Base-by-base conservation (phyloP, 148 eudicot species). In the Rhododendron simsii region DNA sequence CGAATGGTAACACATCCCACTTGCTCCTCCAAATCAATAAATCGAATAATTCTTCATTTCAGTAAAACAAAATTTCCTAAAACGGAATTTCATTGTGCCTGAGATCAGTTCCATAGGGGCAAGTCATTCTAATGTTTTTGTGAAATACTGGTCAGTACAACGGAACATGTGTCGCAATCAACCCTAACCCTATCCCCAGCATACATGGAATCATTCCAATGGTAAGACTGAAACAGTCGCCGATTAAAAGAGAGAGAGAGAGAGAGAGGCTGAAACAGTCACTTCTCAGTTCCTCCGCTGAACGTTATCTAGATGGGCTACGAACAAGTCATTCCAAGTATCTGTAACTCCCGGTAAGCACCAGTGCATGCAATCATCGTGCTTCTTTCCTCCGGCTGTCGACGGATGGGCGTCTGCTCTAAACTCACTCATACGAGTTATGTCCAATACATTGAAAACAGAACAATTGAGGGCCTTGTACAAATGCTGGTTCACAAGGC, bases 311-410 rank as follows among this genome's bases (percentile, higher is more conserved):
- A 95, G 88, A 80, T 88, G 87, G 51, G 96, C 93, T 41, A 93
- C 81, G 76, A 98, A 91, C 87, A 95, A 87, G 88, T 98, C 99
- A 86, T 98, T 98, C 99, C 99, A 98, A 53, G 95, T 91, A 92
- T 98, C 99, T 11, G 99, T 94, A 77, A 98, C 84, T 44, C 99
- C 98, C 10, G 99, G 98, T 81, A 98, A 92, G 90, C 99, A 95
- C 99, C 99, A 98, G 88, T 95, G 99, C 99, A 98, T 95, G 88
- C 99, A 98, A 91, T 98, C 99, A 51, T 95, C 96, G 48, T 98
- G 99, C 89, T 92, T 95, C 90, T 98, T 98, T 44, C 99, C 99
- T 73, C 99, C 99, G 57, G 98, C 93, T 20, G 91, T 87, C 20
- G 94, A 92, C 71, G 99, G 99, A 89, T 98, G 99, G 65, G 95